Base-by-base conservation (phyloP, 768 basidiomycete genomes). In the Naematelia encephala region DNA sequence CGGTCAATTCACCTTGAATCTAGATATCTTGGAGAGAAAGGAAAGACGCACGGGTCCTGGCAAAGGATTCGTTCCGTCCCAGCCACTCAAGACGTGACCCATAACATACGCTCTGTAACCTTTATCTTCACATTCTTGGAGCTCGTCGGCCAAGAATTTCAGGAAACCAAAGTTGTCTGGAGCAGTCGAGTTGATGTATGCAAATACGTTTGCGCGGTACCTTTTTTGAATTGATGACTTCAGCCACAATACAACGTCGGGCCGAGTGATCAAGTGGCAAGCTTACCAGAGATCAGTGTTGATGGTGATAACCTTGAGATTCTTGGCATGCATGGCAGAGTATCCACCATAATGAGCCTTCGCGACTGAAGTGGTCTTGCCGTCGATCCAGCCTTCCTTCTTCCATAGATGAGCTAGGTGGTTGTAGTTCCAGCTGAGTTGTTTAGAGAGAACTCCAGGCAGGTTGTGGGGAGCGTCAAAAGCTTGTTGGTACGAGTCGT, bases 111-210 rank as follows among this genome's bases (percentile, higher is more conserved):
- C 82, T 82, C 34, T 39, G 80, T 66, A 42, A 47, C 28, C 85
- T 21, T 81, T 80, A 68, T 90, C 88, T 75, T 90, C 88, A 5
- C 88, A 87, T 53, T 80, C 85, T 73, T 90, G 88, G 13, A 89
- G 78, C 71, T 89, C 87, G 59, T 88, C 85, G 4, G 88, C 89
- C 62, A 90, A 67, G 77, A 88, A 89, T 34, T 86, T 81, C 65
- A 89, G 78, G 84, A 89, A 87, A 21, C 88, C 87, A 45, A 86
- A 88, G 42, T 80, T 79, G 73, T 90, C 88, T 11, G 85, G 82
- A 23, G 82, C 72, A 22, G 84, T 84, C 68, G 87, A 81, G 66
- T 89, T 87, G 77, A 89, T 85, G 68, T 86, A 90, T 72, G 86
- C 87, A 78, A 88, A 87, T 63, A 82, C 84, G 70, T 90, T 90